phyloP scores from a whole-genome alignment of 1,139 yeast genomes.

The Scheffersomyces segobiensis region DNA sequence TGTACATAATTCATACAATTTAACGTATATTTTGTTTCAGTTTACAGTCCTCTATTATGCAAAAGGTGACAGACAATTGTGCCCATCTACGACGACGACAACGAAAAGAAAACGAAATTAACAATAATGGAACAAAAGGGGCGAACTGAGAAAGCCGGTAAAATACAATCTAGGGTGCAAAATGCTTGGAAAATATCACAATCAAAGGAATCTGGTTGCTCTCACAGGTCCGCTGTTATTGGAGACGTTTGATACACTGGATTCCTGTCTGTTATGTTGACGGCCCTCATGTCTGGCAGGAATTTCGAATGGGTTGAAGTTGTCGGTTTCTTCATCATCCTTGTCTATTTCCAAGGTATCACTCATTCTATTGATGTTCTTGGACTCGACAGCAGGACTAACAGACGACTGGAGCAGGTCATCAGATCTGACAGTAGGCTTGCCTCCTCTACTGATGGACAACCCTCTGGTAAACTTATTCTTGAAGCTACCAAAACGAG shows the following conservation, averaged over 20 bases:
- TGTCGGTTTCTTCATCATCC: conserved; percentile 12
- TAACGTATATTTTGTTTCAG: neutral
- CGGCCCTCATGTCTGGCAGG: neutral
- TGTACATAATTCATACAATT: neutral
- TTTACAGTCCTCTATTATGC: neutral
- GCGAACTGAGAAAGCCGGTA: neutral
- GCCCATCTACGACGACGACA: neutral
- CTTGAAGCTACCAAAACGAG: neutral
- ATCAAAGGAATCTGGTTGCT: conserved; percentile 28
- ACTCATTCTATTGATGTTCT: conserved; percentile 32
- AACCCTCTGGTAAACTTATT: conserved; percentile 22
- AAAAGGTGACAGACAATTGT: neutral
- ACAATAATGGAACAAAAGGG: neutral
- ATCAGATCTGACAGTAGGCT: neutral
- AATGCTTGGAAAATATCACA: neutral
- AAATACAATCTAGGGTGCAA: neutral
- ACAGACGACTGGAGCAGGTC: neutral
- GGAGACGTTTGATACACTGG: conserved; percentile 26
- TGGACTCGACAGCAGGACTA: conserved; percentile 6
- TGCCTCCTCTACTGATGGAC: conserved; percentile 15
- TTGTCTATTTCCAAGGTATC: conserved; percentile 25
- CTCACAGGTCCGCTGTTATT: conserved; percentile 27
- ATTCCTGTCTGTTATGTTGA: conserved; percentile 30
- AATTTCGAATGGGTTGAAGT: conserved; percentile 5
- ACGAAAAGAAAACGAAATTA: neutral